These are phyloP conservation scores for Exophiala calicioides DNA, from an alignment of 2,329 filamentous ascomycete species.

Conservation along the genomic window DNA sequence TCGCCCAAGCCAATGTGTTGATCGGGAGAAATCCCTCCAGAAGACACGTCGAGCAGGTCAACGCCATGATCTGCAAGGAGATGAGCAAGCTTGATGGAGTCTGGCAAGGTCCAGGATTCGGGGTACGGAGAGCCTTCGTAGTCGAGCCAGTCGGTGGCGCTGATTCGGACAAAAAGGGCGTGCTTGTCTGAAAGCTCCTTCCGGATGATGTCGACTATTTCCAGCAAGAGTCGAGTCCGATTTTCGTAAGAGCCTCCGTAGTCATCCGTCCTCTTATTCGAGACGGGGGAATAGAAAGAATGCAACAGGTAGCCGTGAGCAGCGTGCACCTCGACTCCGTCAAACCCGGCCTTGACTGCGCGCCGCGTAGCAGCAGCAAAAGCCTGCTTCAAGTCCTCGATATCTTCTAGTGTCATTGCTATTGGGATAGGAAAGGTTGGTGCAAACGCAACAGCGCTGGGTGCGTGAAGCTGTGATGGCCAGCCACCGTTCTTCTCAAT, in stretches of 20 bases:
- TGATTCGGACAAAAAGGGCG: constrained; percentile 72
- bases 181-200: constrained; percentile 63
- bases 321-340: constrained; percentile 76
- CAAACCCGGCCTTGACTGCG: constrained; percentile 69
- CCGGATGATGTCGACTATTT: constrained; percentile 65
- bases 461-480: no score
- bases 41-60: constrained; percentile 23
- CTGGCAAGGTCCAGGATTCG: constrained; percentile 63
- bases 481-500: no score
- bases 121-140: background rate
- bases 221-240: constrained; percentile 65
- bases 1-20: constrained; percentile 47
- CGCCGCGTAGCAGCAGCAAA: constrained; percentile 49
- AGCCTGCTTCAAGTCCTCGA: no score
- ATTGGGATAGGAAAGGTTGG: no score
- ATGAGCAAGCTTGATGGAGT: constrained; percentile 21
- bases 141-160: constrained; percentile 73
- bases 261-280: constrained; percentile 64
- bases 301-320: constrained; percentile 77
- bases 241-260: constrained; percentile 61
- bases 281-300: constrained; percentile 66
- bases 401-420: no score
- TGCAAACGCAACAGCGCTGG: no score
- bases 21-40: constrained; percentile 29
- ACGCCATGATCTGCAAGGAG: constrained; percentile 16